A percentile compares a stretch with the other conserved stretches of the same genome.
phyloP scores from a whole-genome alignment of 1,139 yeast genomes.

The Yamadazyma trypodendri region DNA sequence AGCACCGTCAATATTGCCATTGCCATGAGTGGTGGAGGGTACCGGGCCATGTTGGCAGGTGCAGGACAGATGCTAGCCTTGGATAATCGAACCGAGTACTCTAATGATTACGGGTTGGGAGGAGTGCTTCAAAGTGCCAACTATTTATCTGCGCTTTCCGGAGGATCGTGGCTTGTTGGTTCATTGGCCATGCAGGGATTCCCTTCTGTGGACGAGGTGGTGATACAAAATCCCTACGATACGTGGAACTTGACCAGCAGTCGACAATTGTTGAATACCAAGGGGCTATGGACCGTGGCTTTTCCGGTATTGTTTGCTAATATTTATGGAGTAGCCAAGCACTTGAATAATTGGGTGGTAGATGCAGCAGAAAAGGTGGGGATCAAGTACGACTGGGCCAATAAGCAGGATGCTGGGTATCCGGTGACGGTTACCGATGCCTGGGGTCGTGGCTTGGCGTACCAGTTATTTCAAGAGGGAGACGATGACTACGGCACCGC shows the following conservation, averaged over 20 bases:
- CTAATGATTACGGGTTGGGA: conserved; percentile 33
- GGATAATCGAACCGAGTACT: conserved; percentile 65
- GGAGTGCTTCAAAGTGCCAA: conserved; percentile 40
- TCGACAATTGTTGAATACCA: conserved; percentile 28
- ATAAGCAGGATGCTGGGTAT: conserved; percentile 34
- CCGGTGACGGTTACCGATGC: conserved; percentile 32
- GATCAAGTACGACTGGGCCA: conserved; percentile 26
- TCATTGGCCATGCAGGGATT: conserved; percentile 35
- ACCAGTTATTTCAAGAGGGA: conserved; percentile 34
- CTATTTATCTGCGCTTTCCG: conserved; percentile 39
- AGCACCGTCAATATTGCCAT: conserved; percentile 56
- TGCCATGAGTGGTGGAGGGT: conserved; percentile 91
- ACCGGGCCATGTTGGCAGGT: conserved; percentile 87
- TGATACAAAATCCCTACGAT: conserved; percentile 28
- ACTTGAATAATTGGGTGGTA: conserved; percentile 30
- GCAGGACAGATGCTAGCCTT: conserved; percentile 83
- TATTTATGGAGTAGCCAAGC: conserved; percentile 25
- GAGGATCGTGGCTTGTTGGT: conserved; percentile 41
- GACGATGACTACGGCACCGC: conserved; percentile 25
- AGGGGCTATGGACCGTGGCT: conserved; percentile 21
- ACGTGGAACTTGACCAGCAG: conserved; percentile 37
- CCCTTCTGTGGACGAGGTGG: conserved; percentile 35
- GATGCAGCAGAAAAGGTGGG: conserved; percentile 21
- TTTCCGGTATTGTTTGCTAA: conserved; percentile 24
- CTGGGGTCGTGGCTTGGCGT: conserved; percentile 41